Conservation (phyloP, 2,329 filamentous ascomycete species). For the Ophiostoma angusticollis region DNA sequence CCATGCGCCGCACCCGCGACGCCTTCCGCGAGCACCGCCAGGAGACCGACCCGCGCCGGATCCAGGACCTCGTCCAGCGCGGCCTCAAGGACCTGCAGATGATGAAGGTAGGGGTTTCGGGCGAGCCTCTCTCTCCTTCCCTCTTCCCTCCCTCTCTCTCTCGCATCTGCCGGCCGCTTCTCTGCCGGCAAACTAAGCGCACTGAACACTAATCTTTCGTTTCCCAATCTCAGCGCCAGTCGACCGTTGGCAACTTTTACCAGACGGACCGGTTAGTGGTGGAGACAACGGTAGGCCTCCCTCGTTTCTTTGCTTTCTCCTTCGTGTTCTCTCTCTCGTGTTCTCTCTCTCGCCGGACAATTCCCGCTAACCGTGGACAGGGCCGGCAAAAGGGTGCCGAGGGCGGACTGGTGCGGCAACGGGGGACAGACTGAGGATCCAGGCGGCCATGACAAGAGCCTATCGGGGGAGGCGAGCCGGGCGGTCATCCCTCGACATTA, state of each 20-base stretch:
- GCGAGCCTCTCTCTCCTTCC: neutral
- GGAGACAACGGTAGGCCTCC: slow-evolving; percentile 33
- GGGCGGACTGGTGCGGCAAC: slow-evolving; percentile 4
- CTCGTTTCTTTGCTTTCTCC: neutral
- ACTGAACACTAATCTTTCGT: no score
- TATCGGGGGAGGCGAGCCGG: no score
- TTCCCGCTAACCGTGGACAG: neutral
- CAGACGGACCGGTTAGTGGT: slow-evolving; percentile 85
- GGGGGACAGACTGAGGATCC: slow-evolving; percentile 4
- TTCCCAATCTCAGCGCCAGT: no score
- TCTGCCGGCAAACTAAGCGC: slow-evolving; percentile 7
- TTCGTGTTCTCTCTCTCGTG: neutral
- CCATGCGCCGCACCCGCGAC: slow-evolving; percentile 78
- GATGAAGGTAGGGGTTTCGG: slow-evolving; percentile 59
- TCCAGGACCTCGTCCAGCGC: slow-evolving; percentile 83
- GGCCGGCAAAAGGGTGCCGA: slow-evolving; percentile 4
- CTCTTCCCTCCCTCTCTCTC: no score
- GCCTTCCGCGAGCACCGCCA: slow-evolving; percentile 71
- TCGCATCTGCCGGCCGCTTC: no score
- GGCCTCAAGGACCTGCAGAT: slow-evolving; percentile 76
- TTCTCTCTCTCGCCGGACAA: neutral
- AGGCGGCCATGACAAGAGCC: no score
- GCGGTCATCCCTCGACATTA: no score
- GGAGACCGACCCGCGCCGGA: slow-evolving; percentile 58
- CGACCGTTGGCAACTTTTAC: slow-evolving; percentile 87